phyloP scores from a whole-genome alignment of 164 flowering plant genomes.

The Cinnamomum micranthum region DNA sequence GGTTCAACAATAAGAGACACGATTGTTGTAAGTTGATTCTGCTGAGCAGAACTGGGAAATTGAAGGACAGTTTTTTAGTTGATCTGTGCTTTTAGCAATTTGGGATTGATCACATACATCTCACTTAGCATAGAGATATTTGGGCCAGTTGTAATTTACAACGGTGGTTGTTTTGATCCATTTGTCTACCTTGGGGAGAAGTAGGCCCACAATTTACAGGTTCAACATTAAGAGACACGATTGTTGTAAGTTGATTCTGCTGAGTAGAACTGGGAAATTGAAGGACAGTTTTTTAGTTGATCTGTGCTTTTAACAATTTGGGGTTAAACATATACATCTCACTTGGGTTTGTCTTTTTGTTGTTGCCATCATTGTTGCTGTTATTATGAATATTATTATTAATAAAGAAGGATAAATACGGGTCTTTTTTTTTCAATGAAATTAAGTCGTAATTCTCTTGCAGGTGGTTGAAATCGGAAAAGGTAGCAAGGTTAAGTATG shows the following conservation, averaged over 20 bases:
- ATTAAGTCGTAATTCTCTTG: background rate
- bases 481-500: conserved; percentile 92
- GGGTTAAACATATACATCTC: background rate
- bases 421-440: background rate
- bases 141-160: background rate
- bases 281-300: background rate
- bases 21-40: background rate
- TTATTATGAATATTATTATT: no score
- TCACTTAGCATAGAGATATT: background rate
- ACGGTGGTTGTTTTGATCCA: background rate
- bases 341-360: background rate
- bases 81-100: background rate
- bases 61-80: background rate
- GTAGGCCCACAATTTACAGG: background rate
- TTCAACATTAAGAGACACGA: background rate
- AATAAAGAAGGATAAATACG: background rate
- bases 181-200: background rate
- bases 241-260: background rate
- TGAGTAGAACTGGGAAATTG: background rate
- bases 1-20: background rate
- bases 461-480: conserved; percentile 89
- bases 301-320: background rate
- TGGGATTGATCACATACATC: background rate
- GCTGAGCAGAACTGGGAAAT: background rate
- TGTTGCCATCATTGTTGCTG: background rate